phyloP scores from a whole-genome alignment of 257 asterid genomes.

The Jacaranda mimosifolia region DNA sequence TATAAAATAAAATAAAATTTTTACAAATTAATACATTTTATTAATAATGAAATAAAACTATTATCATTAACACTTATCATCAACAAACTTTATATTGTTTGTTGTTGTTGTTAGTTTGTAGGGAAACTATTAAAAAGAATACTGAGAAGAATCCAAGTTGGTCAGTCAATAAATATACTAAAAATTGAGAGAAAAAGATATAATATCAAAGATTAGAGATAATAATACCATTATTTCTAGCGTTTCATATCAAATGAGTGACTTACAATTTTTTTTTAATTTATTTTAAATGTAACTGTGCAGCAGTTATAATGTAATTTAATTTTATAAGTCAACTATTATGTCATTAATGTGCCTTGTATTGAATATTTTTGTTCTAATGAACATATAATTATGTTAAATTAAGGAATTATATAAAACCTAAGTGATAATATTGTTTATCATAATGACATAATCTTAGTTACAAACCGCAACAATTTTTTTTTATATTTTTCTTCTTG shows the following conservation, averaged over 20 bases:
- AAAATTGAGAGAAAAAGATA: neutral
- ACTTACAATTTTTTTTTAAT: neutral
- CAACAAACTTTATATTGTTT: too few relatives aligned
- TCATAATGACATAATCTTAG: too few relatives aligned
- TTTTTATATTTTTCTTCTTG: too few relatives aligned
- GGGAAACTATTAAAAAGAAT: neutral
- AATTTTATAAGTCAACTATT: neutral
- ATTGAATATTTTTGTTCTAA: neutral
- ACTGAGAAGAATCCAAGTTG: conserved; percentile 3
- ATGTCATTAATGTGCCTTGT: neutral
- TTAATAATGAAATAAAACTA: too few relatives aligned
- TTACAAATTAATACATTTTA: too few relatives aligned
- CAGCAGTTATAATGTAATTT: neutral
- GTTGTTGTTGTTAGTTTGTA: too few relatives aligned
- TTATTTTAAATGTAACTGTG: neutral
- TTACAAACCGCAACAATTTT: too few relatives aligned
- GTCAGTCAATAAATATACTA: neutral
- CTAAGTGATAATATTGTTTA: too few relatives aligned
- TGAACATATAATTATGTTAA: neutral
- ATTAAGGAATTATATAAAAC: too few relatives aligned
- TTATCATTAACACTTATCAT: too few relatives aligned
- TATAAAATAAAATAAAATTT: too few relatives aligned
- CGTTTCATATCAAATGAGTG: conserved; percentile 29
- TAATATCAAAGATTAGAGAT: neutral
- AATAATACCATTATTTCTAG: conserved; percentile 5